Base-by-base conservation (phyloP, 371 early-diverging fungal genomes). In the Polyrhizophydium stewartii region DNA sequence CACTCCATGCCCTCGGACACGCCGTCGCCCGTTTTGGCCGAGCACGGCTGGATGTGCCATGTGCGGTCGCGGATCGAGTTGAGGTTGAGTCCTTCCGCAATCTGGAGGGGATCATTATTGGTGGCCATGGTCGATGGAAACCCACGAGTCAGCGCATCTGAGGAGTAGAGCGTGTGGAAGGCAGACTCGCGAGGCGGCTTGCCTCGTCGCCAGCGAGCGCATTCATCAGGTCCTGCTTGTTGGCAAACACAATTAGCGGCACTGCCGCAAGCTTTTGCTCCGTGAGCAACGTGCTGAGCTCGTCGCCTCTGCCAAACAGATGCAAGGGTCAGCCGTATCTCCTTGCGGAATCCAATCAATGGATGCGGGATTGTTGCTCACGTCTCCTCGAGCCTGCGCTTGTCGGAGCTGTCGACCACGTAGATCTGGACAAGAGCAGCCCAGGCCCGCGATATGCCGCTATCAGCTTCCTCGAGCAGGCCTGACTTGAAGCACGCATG, bases 1-100 rank as follows among this genome's bases (percentile, higher is more conserved):
- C 83, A 80, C 46, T 82, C 77, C 68, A 82, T 70, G 1, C 80
- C 83, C 43, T 80, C 80, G 21, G 69, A 57, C 12, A 82, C 63
- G 19, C 83, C 83, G 1, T 70, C 65, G 1, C 81, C 83, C 0
- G 60, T 32, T 13, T 73, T 63, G 3, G 76, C 83, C 7, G 81
- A 80, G 49, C 81, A 80, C 0, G 78, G 69, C 60, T 77, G 74
- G 25, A 82, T 80, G 27, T 82, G 78, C 83, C 83, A 82, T 13
- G 66, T 61, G 25, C 83, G 64, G 59, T 82, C 79, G 17, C 79
- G 62, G 41, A 82, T 76, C 17, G 76, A 59, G 55, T 77, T 71
- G 22, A 82, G 58, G 59, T 75, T 77, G 7, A 82, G 67, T 1
- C 71, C 76, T 13, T 65, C 49, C 1, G 78, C 78, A 55, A 81